Conservation (phyloP, 1,284 basidiomycete species). For the Singerocomus inundabilis region DNA sequence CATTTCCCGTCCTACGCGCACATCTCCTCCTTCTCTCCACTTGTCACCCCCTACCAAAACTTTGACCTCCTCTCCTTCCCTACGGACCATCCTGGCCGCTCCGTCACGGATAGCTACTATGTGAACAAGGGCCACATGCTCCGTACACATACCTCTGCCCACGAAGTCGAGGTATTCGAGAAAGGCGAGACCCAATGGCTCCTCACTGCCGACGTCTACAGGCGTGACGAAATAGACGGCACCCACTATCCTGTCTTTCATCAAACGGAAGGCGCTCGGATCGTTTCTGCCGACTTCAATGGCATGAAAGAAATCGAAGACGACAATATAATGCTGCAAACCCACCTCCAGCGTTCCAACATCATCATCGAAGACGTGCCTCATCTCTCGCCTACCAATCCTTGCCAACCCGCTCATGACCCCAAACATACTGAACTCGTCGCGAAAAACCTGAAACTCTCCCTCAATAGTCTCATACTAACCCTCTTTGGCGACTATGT, state of each 20-base stretch:
- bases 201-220: slow-evolving; percentile 96
- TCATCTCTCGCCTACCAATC: slow-evolving; percentile 72
- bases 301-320: slow-evolving; percentile 60
- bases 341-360: slow-evolving; percentile 62
- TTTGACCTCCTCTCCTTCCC: slow-evolving; percentile 98
- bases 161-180: slow-evolving; percentile 92
- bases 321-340: slow-evolving; percentile 63
- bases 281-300: slow-evolving; percentile 59
- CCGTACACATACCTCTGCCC: slow-evolving; percentile 95
- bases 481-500: slow-evolving; percentile 71
- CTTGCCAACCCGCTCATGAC: slow-evolving; percentile 78
- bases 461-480: slow-evolving; percentile 86
- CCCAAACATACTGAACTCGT: slow-evolving; percentile 69
- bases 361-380: slow-evolving; percentile 88
- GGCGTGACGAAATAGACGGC: slow-evolving; percentile 96
- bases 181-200: slow-evolving; percentile 82
- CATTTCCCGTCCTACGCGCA: slow-evolving; percentile 75
- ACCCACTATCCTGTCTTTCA: slow-evolving; percentile 99
- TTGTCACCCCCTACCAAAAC: slow-evolving; percentile 91
- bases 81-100: slow-evolving; percentile 89
- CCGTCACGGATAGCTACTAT: slow-evolving; percentile 93
- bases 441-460: slow-evolving; percentile 85
- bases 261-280: slow-evolving; percentile 94
- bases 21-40: slow-evolving; percentile 74
- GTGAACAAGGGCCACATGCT: slow-evolving; percentile 89